These are phyloP conservation scores for Lentinula edodes DNA, from an alignment of 768 basidiomycete species.

Conservation along the genomic window DNA sequence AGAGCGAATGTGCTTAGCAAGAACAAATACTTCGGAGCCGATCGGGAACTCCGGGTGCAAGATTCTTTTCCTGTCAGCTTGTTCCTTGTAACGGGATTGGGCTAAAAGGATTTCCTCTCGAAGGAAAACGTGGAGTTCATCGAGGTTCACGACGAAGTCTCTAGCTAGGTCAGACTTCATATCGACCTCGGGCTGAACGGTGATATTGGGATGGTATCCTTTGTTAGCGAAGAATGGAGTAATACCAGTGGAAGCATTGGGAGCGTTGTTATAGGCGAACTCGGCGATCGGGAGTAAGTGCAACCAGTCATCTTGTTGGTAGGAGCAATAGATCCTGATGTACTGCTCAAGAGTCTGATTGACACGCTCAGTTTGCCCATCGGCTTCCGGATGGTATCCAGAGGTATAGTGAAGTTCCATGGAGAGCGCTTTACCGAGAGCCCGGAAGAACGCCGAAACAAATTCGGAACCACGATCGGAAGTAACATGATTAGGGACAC, in stretches of 20 bases:
- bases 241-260: conserved; percentile 17
- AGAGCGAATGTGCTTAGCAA: no score
- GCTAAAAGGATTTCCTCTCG: conserved; percentile 11
- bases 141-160: conserved; percentile 13
- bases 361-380: conserved; percentile 17
- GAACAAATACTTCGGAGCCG: no score
- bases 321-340: conserved; percentile 16
- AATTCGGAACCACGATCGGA: conserved; percentile 16
- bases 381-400: conserved; percentile 17
- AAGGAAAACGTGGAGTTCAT: conserved; percentile 15
- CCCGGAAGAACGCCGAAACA: conserved; percentile 14
- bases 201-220: conserved; percentile 18
- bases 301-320: conserved; percentile 22
- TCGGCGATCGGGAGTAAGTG: conserved; percentile 17
- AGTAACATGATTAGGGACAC: conserved; percentile 12
- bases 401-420: conserved; percentile 13
- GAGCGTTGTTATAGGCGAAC: conserved; percentile 23
- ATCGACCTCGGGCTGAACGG: conserved; percentile 13
- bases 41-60: no score
- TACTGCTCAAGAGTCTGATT: conserved; percentile 21
- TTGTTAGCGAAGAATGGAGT: conserved; percentile 24
- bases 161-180: conserved; percentile 10
- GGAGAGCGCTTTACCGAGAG: conserved; percentile 9
- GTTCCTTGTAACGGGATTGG: not conserved
- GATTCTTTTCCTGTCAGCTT: no score